Evolutionary conservation across 1,139 yeast genomes (phyloP).

Genomic region (Candida tropicalis): DNA sequence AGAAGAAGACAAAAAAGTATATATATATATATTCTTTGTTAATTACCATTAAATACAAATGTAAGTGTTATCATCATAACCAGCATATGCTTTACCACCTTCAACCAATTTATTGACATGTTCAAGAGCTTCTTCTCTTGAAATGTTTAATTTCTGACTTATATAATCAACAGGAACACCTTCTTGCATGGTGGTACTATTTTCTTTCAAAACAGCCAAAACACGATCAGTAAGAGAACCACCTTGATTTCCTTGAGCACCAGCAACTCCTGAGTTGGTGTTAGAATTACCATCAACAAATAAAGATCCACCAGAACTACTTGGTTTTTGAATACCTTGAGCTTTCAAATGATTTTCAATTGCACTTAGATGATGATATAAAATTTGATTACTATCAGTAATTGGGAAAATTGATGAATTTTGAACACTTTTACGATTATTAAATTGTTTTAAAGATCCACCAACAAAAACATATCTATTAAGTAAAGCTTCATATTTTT

Average conservation of each 20-base stretch:
- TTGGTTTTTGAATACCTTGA: slow-evolving; percentile 36
- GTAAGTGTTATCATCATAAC: slow-evolving; percentile 65
- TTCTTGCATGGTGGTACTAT: slow-evolving; percentile 63
- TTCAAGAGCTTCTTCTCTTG: slow-evolving; percentile 49
- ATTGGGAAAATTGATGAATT: slow-evolving; percentile 63
- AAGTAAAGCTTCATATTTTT: slow-evolving; percentile 32
- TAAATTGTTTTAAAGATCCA: slow-evolving; percentile 73
- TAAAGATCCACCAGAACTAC: slow-evolving; percentile 21
- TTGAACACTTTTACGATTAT: slow-evolving; percentile 66
- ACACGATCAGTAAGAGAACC: slow-evolving; percentile 45
- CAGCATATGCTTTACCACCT: slow-evolving; percentile 66
- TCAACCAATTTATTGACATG: slow-evolving; percentile 59
- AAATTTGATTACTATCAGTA: slow-evolving; percentile 71
- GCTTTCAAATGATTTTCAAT: slow-evolving; percentile 61
- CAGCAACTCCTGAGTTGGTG: not conserved
- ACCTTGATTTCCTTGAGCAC: slow-evolving; percentile 16
- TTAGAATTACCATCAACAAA: slow-evolving; percentile 41
- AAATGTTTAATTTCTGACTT: slow-evolving; percentile 55
- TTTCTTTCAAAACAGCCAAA: slow-evolving; percentile 50
- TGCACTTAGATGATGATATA: slow-evolving; percentile 77
- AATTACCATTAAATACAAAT: slow-evolving; percentile 44
- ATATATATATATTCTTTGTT: not conserved
- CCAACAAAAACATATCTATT: slow-evolving; percentile 65
- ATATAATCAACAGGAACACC: slow-evolving; percentile 71
- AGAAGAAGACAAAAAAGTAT: not conserved